Conservation (phyloP, 148 eudicot genomes). For the Nepenthes gracilis region DNA sequence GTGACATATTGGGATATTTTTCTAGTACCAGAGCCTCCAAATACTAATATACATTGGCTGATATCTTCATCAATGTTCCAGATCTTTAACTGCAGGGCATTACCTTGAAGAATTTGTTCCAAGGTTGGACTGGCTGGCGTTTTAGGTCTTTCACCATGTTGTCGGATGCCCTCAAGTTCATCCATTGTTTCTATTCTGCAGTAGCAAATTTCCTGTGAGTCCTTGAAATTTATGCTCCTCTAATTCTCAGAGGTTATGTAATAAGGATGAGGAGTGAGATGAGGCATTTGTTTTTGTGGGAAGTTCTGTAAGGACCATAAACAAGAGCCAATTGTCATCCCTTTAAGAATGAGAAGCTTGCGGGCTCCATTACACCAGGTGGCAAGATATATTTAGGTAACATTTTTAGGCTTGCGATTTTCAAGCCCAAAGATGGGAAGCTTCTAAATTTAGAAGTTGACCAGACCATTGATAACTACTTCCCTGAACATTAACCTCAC, state of each 20-base stretch:
- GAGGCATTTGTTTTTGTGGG: conserved; percentile 15
- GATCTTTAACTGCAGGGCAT: background rate
- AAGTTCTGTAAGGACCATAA: conserved; percentile 8
- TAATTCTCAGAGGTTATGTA: background rate
- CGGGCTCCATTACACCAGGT: conserved; percentile 18
- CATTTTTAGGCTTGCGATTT: conserved; percentile 1
- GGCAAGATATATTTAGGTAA: conserved; percentile 16
- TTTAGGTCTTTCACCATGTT: conserved; percentile 15
- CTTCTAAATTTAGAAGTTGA: conserved; percentile 10
- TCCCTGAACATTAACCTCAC: conserved; percentile 18
- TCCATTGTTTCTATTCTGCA: conserved; percentile 23
- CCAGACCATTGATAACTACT: conserved; percentile 13
- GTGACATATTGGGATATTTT: background rate
- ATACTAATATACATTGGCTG: too few species aligned
- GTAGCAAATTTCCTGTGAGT: background rate
- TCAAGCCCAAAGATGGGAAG: conserved; percentile 3
- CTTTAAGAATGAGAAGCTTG: conserved; percentile 6
- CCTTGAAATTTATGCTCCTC: background rate
- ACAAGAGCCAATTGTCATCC: conserved; percentile 6
- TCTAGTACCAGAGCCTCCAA: too few species aligned
- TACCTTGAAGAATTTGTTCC: conserved; percentile 56
- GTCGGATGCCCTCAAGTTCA: conserved; percentile 27
- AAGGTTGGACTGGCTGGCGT: conserved; percentile 22
- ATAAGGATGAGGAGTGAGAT: background rate
- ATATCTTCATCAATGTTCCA: background rate